Conservation (phyloP, 768 basidiomycete species). For the Tephrocybe sp. region DNA sequence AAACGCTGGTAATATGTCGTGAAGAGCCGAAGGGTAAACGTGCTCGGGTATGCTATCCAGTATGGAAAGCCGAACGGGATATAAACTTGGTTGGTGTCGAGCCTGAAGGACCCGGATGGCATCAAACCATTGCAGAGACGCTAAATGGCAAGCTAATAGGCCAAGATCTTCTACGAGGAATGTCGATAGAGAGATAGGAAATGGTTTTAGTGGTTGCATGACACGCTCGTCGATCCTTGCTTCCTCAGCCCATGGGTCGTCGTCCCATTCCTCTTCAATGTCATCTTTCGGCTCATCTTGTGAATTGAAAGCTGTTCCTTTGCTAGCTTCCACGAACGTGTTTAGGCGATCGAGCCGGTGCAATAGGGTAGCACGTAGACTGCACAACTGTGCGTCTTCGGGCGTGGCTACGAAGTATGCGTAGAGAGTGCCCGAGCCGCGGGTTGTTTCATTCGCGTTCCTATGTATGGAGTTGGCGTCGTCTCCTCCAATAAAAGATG, state of each 20-base stretch:
- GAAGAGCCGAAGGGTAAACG: conserved; percentile 58
- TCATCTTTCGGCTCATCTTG: conserved; percentile 45
- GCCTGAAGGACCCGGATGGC: conserved; percentile 57
- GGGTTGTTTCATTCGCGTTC: conserved; percentile 3
- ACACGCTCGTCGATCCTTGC: conserved; percentile 24
- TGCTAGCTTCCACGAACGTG: conserved; percentile 66
- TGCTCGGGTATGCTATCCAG: conserved; percentile 76
- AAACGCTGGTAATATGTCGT: conserved; percentile 59
- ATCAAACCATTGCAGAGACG: conserved; percentile 55
- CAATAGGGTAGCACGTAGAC: conserved; percentile 66
- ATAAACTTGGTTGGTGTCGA: conserved; percentile 56
- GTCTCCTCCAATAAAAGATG: not conserved
- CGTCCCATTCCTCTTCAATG: conserved; percentile 72
- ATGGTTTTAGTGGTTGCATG: conserved; percentile 28
- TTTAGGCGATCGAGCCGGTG: conserved; percentile 66
- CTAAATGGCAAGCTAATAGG: conserved; percentile 61
- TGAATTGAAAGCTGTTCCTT: conserved; percentile 30
- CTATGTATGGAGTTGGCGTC: not conserved
- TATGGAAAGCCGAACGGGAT: conserved; percentile 67
- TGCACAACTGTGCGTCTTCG: conserved; percentile 62
- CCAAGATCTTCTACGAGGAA: conserved; percentile 65
- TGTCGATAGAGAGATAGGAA: conserved; percentile 50
- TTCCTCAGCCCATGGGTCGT: conserved; percentile 72
- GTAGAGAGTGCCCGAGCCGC: conserved; percentile 29
- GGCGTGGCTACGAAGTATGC: conserved; percentile 57